Evolutionary conservation across 331 rosid genomes (phyloP), one percentile per base, ranked within the genome.

Genomic region (Pyrus hybrid): DNA sequence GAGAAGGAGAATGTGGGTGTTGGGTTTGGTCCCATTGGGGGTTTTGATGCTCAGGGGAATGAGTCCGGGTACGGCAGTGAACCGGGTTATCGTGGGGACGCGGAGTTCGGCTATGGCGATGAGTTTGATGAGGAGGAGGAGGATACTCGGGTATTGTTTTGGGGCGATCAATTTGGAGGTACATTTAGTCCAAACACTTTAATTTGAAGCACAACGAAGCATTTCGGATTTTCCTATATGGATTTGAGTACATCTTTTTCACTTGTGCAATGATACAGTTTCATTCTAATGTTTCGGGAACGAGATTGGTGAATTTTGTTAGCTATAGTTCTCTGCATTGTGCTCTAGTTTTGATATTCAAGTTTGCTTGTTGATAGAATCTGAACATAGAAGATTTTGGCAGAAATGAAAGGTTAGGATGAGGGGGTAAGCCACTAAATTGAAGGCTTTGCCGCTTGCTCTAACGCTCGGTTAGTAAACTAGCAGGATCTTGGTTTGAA

Each of bases 41-140:
- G 90, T 54, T 70, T 85, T 67, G 98, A 95, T 63, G 85, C 80
- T 21, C 96, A 86, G 75, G 96, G 92, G 41, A 89, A 84, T 7
- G 97, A 94, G 71, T 90, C 97, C 5, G 97, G 99, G 0, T 94
- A 95, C 60, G 99, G 99, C 5, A 95, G 98, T 30, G 99, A 95
- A 85, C 99, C 97, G 5, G 99, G 99, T 20, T 95, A 95, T 73
- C 96, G 97, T 16, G 98, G 98, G 1, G 98, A 95, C 21, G 99
- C 96, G 0, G 99, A 95, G 80, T 90, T 94, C 30, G 99, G 97
- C 7, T 95, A 95, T 54, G 99, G 98, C 2, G 99, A 95, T 78
- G 99, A 94, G 83, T 82, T 83, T 63, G 99, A 94, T 53, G 99
- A 95, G 84, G 99, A 92, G 81, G 99, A 95, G 61, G 97, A 95